Base-by-base conservation (phyloP, 306 rosid species). In the Vigna nakashimae region DNA sequence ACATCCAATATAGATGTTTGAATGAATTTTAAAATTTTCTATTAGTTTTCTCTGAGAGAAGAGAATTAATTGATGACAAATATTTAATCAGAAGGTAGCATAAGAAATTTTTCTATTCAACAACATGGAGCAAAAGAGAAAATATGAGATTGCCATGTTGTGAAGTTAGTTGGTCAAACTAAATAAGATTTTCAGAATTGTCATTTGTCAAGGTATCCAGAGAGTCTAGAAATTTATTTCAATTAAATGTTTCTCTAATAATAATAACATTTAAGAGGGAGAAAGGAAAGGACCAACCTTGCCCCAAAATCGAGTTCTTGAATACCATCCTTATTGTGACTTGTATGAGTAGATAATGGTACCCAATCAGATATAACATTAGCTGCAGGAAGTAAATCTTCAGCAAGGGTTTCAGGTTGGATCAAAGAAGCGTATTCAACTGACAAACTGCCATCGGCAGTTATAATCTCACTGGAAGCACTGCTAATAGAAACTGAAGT, bases 251-350 rank as follows among this genome's bases (percentile, higher is more conserved):
- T 60, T 26, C 78, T 46, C 22, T 65, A 80, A 75, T 53, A 79
- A 71, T 10, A 65, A 79, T 55, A 83, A 56, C 64, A 78, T 50
- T 65, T 46, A 70, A 80, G 71, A 45, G 43, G 36, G 51, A 7
- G 46, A 67, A 71, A 75, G 62, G 22, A 20, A 67, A 77, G 69
- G 58, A 80, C 98, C 55, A 77, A 90, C 98, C 98, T 95, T 45
- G 91, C 93, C 71, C 93, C 98, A 86, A 94, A 94, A 83, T 95
- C 98, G 88, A 82, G 84, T 83, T 92, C 98, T 74, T 82, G 90
- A 78, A 81, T 30, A 49, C 83, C 88, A 66, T 86, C 85, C 66
- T 51, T 88, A 45, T 40, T 89, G 40, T 40, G 83, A 66, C 40
- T 79, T 53, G 62, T 49, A 78, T 82, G 62, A 66, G 82, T 38